Conservation (phyloP, 2,329 filamentous ascomycete genomes). For the Salinomyces thailandicus region DNA sequence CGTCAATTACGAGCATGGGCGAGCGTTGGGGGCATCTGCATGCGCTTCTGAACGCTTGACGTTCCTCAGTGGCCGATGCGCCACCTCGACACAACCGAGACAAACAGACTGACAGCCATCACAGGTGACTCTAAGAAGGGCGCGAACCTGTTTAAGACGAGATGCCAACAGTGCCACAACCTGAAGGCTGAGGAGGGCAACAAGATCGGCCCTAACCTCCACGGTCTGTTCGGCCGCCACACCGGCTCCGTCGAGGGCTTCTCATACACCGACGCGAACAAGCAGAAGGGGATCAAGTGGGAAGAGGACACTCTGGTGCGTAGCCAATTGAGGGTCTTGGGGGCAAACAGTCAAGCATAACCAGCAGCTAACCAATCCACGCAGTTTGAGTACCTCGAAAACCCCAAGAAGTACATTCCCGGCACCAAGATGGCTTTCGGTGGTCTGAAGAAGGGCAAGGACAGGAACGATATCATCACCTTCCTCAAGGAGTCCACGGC, state of each 20-base stretch:
- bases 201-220: constrained; percentile 95
- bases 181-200: constrained; percentile 80
- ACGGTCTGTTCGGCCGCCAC: constrained; percentile 96
- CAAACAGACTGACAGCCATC: not conserved
- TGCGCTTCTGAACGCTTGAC: too few relatives aligned
- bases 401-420: constrained; percentile 99
- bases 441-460: constrained; percentile 99
- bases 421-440: constrained; percentile 99
- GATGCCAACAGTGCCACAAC: constrained; percentile 98
- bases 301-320: constrained; percentile 69
- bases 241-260: constrained; percentile 83
- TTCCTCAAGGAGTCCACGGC: constrained; percentile 60
- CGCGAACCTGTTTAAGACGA: constrained; percentile 97
- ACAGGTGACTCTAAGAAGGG: constrained; percentile 90
- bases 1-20: too few relatives aligned
- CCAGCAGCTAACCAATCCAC: constrained; percentile 35
- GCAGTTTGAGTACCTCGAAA: constrained; percentile 99
- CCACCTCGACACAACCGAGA: constrained; percentile 3
- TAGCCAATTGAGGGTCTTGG: not conserved
- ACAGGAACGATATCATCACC: constrained; percentile 96
- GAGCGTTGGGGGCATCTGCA: too few relatives aligned
- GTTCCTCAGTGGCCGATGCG: not conserved
- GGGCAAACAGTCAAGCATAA: too few relatives aligned
- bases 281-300: constrained; percentile 89
- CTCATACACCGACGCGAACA: constrained; percentile 99